Percentiles rank a stretch among this genome's conserved stretches.
These are phyloP conservation scores for Schizochytrium sp. DNA, from an alignment of 108 stramenopile species.

Conservation along the genomic window DNA sequence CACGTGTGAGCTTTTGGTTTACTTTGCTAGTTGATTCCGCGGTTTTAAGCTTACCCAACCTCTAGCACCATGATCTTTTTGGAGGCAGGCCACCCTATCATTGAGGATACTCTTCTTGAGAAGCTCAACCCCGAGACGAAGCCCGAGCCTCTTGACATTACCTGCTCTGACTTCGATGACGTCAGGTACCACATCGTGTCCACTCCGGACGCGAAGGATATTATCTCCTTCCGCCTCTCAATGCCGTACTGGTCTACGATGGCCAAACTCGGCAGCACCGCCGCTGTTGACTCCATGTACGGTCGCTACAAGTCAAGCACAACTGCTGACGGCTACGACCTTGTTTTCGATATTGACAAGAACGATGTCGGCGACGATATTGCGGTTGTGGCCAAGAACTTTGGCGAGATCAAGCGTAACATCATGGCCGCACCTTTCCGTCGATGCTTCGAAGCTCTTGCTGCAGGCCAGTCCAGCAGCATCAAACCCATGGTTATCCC, in stretches of 20 bases:
- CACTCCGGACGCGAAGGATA: neutral
- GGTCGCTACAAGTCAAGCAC: neutral
- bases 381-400: neutral
- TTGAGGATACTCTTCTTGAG: slow-evolving; percentile 27
- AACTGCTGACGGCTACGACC: slow-evolving; percentile 50
- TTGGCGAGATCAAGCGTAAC: slow-evolving; percentile 71
- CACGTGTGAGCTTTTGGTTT: no score
- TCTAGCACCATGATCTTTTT: slow-evolving; percentile 50
- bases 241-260: slow-evolving; percentile 19
- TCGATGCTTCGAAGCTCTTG: slow-evolving; percentile 68
- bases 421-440: slow-evolving; percentile 73
- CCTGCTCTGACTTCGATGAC: slow-evolving; percentile 59
- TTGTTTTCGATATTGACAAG: slow-evolving; percentile 48
- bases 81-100: slow-evolving; percentile 48
- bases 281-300: slow-evolving; percentile 17
- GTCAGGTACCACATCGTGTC: slow-evolving; percentile 58
- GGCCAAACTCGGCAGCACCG: neutral
- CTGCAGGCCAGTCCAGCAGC: slow-evolving; percentile 60
- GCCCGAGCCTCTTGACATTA: slow-evolving; percentile 46
- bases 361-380: neutral
- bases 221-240: slow-evolving; percentile 22
- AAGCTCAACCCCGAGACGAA: slow-evolving; percentile 29
- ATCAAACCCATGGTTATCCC: slow-evolving; percentile 65
- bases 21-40: no score
- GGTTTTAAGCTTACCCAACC: neutral